Conservation (phyloP, 345 rosid genomes). For the Citrus hindsii region DNA sequence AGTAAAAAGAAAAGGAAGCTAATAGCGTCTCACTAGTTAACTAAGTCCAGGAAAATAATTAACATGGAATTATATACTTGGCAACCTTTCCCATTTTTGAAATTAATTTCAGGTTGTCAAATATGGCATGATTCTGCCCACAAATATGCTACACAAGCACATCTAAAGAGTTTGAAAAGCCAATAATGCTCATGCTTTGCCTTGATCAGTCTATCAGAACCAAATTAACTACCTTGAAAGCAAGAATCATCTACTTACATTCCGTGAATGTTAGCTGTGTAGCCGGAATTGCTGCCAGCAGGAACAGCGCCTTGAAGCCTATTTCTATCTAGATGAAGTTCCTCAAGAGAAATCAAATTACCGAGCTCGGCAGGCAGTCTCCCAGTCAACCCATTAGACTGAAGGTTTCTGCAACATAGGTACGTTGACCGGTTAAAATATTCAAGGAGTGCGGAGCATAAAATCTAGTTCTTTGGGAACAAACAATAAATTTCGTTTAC, state of each 20-base stretch:
- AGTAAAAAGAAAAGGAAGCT: not conserved
- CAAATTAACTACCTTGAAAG: not conserved
- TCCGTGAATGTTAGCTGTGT: slow-evolving; percentile 31
- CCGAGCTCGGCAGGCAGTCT: slow-evolving; percentile 74
- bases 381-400: slow-evolving; percentile 90
- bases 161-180: not conserved
- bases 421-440: slow-evolving; percentile 4
- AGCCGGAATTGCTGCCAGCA: slow-evolving; percentile 35
- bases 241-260: slow-evolving; percentile 42
- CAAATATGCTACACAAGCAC: no score
- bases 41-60: not conserved
- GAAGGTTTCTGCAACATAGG: slow-evolving; percentile 67
- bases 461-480: slow-evolving; percentile 5
- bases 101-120: not conserved
- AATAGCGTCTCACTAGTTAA: not conserved
- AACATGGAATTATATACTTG: not conserved
- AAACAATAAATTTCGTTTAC: slow-evolving; percentile 33
- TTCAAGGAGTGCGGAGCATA: not conserved
- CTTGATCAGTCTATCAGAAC: not conserved
- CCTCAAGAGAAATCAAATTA: slow-evolving; percentile 67
- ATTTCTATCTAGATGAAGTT: slow-evolving; percentile 81
- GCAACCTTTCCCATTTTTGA: not conserved
- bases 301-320: slow-evolving; percentile 85
- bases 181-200: not conserved
- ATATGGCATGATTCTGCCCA: not conserved